phyloP scores from a whole-genome alignment of 1,139 yeast species.

The Debaryomyces psychrophilus region DNA sequence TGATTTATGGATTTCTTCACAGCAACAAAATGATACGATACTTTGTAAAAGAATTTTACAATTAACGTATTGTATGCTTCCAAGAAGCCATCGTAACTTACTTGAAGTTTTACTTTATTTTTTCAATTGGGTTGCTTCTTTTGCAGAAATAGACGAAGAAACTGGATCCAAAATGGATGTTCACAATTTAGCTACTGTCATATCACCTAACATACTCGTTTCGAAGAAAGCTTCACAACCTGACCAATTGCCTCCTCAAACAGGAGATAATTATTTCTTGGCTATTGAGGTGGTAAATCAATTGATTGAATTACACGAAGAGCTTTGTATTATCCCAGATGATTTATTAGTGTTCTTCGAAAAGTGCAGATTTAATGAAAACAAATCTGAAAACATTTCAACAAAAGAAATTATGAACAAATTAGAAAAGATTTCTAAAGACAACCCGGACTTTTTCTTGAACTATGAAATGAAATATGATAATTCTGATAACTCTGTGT shows the following conservation, averaged over 20 bases:
- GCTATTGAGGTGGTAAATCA: constrained; percentile 91
- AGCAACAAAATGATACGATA: constrained; percentile 52
- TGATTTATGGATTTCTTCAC: constrained; percentile 81
- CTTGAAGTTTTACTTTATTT: constrained; percentile 86
- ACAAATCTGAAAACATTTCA: constrained; percentile 12
- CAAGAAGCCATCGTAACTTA: constrained; percentile 79
- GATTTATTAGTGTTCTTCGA: constrained; percentile 48
- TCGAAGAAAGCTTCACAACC: constrained; percentile 39
- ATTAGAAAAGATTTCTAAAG: constrained; percentile 37
- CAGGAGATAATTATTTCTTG: constrained; percentile 78
- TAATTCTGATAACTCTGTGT: constrained; percentile 19
- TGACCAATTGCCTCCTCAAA: constrained; percentile 24
- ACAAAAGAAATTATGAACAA: constrained; percentile 43
- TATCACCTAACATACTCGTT: constrained; percentile 88
- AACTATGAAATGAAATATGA: constrained; percentile 26
- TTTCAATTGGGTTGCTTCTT: constrained; percentile 94
- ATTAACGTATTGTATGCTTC: constrained; percentile 77
- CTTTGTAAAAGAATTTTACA: constrained; percentile 63
- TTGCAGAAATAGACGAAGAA: constrained; percentile 84
- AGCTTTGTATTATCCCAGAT: constrained; percentile 73
- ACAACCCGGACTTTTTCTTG: constrained; percentile 32
- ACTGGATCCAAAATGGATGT: constrained; percentile 96
- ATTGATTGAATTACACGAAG: constrained; percentile 81
- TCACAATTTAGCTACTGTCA: constrained; percentile 92
- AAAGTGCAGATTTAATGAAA: constrained; percentile 31